A percentile compares a stretch with the other conserved stretches of the same genome.
These are phyloP conservation scores for Psilocybe sp. DNA, from an alignment of 768 basidiomycete genomes.

Conservation along the genomic window DNA sequence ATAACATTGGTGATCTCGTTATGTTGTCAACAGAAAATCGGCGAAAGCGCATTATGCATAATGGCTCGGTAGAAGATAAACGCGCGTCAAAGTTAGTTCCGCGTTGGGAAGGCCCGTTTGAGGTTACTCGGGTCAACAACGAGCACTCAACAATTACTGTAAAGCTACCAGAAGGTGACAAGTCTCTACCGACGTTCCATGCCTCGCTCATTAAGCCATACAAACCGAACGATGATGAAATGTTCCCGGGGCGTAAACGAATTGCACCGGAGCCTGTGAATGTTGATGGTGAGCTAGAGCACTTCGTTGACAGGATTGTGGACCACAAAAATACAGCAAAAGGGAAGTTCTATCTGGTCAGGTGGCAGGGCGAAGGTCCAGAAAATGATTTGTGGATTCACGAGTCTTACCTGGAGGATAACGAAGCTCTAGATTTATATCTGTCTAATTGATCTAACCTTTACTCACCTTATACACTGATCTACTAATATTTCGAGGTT, in stretches of 20 bases:
- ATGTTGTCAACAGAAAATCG: slow-evolving; percentile 32
- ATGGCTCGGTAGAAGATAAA: slow-evolving; percentile 23
- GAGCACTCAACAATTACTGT: slow-evolving; percentile 25
- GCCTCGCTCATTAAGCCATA: slow-evolving; percentile 23
- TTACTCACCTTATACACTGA: too few relatives aligned
- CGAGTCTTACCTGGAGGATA: slow-evolving; percentile 16
- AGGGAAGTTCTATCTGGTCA: slow-evolving; percentile 27
- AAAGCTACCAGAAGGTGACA: slow-evolving; percentile 22
- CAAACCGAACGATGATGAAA: slow-evolving; percentile 22
- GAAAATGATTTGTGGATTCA: slow-evolving; percentile 28
- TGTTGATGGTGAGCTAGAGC: slow-evolving; percentile 9
- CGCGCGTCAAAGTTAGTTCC: slow-evolving; percentile 42
- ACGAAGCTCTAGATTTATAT: slow-evolving; percentile 20
- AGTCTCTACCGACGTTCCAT: slow-evolving; percentile 31
- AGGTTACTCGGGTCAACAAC: slow-evolving; percentile 4
- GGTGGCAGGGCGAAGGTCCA: slow-evolving; percentile 26
- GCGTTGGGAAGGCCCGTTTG: slow-evolving; percentile 27
- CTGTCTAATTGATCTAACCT: too few relatives aligned
- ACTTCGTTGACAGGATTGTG: slow-evolving; percentile 25
- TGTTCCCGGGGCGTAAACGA: slow-evolving; percentile 24
- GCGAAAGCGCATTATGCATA: slow-evolving; percentile 23
- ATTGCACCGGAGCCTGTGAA: neutral
- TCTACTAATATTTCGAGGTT: too few relatives aligned
- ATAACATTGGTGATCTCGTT: slow-evolving; percentile 31
- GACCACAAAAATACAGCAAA: slow-evolving; percentile 18